Percentiles rank a stretch among this genome's conserved stretches.
Conservation (phyloP, 148 eudicot genomes). For the Nyssa sinensis region DNA sequence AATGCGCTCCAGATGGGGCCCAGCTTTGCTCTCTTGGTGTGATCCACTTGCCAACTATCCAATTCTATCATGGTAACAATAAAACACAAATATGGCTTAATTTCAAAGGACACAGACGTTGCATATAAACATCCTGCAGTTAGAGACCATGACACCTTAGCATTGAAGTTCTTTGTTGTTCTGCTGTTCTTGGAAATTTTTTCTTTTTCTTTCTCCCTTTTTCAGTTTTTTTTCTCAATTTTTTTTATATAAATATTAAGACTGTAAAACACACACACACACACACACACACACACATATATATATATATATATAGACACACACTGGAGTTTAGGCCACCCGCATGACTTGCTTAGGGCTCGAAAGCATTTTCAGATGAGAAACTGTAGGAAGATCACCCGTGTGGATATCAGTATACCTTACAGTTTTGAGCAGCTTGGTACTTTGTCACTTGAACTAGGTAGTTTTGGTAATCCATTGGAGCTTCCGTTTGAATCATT, state of each 20-base stretch:
- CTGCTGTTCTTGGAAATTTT: too few relatives aligned
- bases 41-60: constrained; percentile 81
- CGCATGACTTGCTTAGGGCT: neutral
- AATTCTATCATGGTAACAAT: constrained; percentile 33
- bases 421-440: constrained; percentile 82
- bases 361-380: neutral
- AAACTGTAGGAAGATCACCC: neutral
- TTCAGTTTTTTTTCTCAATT: too few relatives aligned
- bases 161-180: too few relatives aligned
- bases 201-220: too few relatives aligned
- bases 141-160: too few relatives aligned
- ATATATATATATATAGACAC: too few relatives aligned
- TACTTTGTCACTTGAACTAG: constrained; percentile 88
- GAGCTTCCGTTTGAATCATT: constrained; percentile 82
- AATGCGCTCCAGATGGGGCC: constrained; percentile 72
- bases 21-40: constrained; percentile 75
- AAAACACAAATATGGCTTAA: neutral
- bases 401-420: constrained; percentile 45
- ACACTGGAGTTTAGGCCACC: too few relatives aligned
- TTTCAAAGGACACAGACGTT: too few relatives aligned
- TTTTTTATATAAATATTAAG: too few relatives aligned
- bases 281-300: too few relatives aligned
- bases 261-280: too few relatives aligned
- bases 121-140: too few relatives aligned
- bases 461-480: constrained; percentile 62